A percentile compares a stretch with the other conserved stretches of the same genome.
Evolutionary conservation across 2,329 filamentous ascomycete species (phyloP).

Genomic region (Alternaria incomplexa): DNA sequence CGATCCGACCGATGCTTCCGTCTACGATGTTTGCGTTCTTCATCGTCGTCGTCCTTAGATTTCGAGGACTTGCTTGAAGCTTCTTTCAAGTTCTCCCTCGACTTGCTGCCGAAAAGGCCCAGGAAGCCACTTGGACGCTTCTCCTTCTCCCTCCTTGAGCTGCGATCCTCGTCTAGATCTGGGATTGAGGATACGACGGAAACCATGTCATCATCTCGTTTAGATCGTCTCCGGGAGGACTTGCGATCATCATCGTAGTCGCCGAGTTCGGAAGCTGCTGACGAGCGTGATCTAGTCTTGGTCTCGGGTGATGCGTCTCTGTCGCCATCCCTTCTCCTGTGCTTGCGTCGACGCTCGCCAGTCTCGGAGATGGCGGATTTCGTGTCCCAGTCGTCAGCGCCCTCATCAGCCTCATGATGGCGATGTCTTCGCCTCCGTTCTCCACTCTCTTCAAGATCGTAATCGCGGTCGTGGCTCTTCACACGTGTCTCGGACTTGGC

Average conservation of each 20-base stretch:
- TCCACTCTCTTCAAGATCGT: constrained; percentile 37
- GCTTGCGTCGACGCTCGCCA: constrained; percentile 43
- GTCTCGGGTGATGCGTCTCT: constrained; percentile 40
- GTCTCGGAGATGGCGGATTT: constrained; percentile 49
- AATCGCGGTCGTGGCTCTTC: constrained; percentile 46
- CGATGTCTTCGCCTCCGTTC: constrained; percentile 44
- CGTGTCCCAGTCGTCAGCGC: constrained; percentile 49
- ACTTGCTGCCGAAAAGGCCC: constrained; percentile 56
- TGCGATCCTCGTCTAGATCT: constrained; percentile 49
- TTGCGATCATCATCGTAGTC: constrained; percentile 50
- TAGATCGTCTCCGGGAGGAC: constrained; percentile 49
- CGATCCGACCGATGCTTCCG: constrained; percentile 51
- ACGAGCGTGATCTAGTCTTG: constrained; percentile 33
- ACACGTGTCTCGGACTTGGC: constrained; percentile 31
- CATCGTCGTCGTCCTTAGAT: constrained; percentile 45
- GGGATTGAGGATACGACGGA: constrained; percentile 51
- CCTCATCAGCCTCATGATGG: constrained; percentile 43
- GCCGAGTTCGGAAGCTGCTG: constrained; percentile 50
- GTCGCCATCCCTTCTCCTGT: constrained; percentile 41
- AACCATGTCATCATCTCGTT: constrained; percentile 51
- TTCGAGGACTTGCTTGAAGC: constrained; percentile 43
- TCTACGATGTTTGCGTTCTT: constrained; percentile 52
- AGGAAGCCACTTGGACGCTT: constrained; percentile 55
- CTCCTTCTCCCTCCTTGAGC: constrained; percentile 45
- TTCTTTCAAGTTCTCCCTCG: constrained; percentile 46